These are phyloP conservation scores for Pseudozyma pruni DNA, from an alignment of 1,284 basidiomycete species.

Conservation along the genomic window DNA sequence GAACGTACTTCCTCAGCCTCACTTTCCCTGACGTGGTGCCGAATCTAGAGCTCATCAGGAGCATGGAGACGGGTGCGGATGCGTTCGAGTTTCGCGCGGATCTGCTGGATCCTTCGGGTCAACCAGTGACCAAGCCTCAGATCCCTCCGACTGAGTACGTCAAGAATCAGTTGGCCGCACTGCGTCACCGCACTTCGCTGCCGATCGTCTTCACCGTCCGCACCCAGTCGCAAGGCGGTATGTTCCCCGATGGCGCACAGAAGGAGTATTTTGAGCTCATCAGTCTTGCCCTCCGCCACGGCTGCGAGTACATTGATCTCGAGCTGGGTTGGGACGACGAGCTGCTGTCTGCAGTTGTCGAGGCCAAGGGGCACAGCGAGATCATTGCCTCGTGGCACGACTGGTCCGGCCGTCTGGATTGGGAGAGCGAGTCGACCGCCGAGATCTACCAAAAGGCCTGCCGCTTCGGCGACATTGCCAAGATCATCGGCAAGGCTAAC, in stretches of 20 bases:
- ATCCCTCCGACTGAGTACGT: slow-evolving; percentile 82
- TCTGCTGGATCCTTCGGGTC: slow-evolving; percentile 75
- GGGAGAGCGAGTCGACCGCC: slow-evolving; percentile 78
- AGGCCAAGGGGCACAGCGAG: slow-evolving; percentile 78
- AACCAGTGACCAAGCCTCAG: slow-evolving; percentile 69
- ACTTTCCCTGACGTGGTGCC: slow-evolving; percentile 88
- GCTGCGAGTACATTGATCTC: slow-evolving; percentile 92
- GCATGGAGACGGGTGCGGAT: slow-evolving; percentile 84
- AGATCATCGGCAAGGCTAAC: slow-evolving; percentile 87
- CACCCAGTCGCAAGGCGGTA: slow-evolving; percentile 87
- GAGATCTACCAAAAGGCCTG: slow-evolving; percentile 49
- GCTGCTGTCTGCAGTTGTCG: slow-evolving; percentile 74
- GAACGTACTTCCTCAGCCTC: slow-evolving; percentile 89
- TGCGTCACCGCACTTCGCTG: slow-evolving; percentile 81
- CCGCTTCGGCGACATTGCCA: slow-evolving; percentile 81
- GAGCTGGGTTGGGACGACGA: slow-evolving; percentile 82
- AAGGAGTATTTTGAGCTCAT: slow-evolving; percentile 83
- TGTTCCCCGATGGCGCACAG: slow-evolving; percentile 82
- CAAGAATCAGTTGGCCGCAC: slow-evolving; percentile 80
- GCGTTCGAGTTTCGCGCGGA: slow-evolving; percentile 94
- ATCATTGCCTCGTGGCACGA: slow-evolving; percentile 96
- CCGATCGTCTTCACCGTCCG: slow-evolving; percentile 94
- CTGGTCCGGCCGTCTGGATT: slow-evolving; percentile 84
- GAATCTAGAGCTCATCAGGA: slow-evolving; percentile 77
- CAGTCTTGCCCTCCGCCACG: slow-evolving; percentile 81